phyloP scores from a whole-genome alignment of 129 eudicot genomes.

The Pittosporum tobira region DNA sequence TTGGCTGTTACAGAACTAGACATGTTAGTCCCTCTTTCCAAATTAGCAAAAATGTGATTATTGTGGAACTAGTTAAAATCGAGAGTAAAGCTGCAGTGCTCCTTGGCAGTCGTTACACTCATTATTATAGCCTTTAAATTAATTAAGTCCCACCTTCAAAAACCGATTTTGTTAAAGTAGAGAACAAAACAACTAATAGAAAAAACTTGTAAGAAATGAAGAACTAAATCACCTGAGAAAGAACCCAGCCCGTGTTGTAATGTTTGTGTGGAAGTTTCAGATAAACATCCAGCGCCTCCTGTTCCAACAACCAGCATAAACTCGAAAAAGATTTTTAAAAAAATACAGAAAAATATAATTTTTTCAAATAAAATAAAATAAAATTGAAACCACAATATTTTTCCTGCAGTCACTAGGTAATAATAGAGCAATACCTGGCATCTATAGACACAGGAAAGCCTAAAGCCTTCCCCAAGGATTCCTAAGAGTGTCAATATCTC shows the following conservation, averaged over 20 bases:
- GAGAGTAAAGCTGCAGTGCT: not conserved
- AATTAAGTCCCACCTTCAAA: too few relatives aligned
- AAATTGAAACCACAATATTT: not conserved
- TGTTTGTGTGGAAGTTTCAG: slow-evolving; percentile 81
- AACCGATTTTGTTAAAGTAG: too few relatives aligned
- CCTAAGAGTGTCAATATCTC: slow-evolving; percentile 62
- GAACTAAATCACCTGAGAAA: slow-evolving; percentile 58
- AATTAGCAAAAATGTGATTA: not conserved
- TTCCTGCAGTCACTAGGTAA: slow-evolving; percentile 10
- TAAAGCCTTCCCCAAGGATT: slow-evolving; percentile 81
- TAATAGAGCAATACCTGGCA: too few relatives aligned
- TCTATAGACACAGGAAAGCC: slow-evolving; percentile 69
- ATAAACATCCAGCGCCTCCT: slow-evolving; percentile 89
- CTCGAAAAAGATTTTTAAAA: slow-evolving; percentile 10
- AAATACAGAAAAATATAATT: too few relatives aligned
- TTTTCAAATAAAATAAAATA: not conserved
- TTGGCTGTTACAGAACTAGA: not conserved
- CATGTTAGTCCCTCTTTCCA: not conserved
- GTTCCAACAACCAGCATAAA: slow-evolving; percentile 18
- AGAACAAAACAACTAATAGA: too few relatives aligned
- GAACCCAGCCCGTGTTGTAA: slow-evolving; percentile 95
- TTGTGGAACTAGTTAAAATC: not conserved
- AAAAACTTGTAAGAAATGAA: not conserved
- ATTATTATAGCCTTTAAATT: too few relatives aligned
- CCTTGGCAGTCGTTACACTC: not conserved